Percentiles rank a stretch among this genome's conserved stretches.
phyloP scores from a whole-genome alignment of 768 basidiomycete species.

The Amyloporia xantha region DNA sequence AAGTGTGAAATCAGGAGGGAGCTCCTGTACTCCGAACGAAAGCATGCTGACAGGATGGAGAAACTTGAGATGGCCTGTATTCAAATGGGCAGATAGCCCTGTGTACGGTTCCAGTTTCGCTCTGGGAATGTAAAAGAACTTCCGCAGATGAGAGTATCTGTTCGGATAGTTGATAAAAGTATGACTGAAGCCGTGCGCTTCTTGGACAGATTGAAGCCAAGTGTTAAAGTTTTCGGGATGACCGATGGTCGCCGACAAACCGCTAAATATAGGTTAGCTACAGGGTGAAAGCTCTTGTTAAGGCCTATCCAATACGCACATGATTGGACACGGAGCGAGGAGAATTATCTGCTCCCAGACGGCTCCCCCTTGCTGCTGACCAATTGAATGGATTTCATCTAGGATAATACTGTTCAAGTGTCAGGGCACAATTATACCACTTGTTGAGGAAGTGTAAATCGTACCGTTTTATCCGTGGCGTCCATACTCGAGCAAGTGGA shows the following conservation, averaged over 20 bases:
- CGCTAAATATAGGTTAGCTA: slow-evolving; percentile 36
- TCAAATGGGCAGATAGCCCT: slow-evolving; percentile 31
- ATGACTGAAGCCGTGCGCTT: slow-evolving; percentile 51
- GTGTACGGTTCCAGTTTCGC: slow-evolving; percentile 25
- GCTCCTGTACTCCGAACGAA: slow-evolving; percentile 39
- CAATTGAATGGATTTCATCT: slow-evolving; percentile 63
- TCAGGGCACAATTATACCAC: slow-evolving; percentile 5
- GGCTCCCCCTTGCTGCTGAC: slow-evolving; percentile 60
- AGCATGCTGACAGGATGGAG: slow-evolving; percentile 60
- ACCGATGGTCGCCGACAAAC: slow-evolving; percentile 68
- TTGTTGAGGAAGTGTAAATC: too few species aligned
- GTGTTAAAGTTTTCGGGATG: slow-evolving; percentile 55
- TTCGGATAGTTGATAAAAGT: slow-evolving; percentile 56
- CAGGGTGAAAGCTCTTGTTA: too few species aligned
- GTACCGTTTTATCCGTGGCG: slow-evolving; percentile 53
- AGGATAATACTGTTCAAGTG: slow-evolving; percentile 48
- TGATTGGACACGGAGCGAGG: slow-evolving; percentile 64
- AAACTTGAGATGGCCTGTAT: slow-evolving; percentile 39
- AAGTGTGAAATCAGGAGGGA: slow-evolving; percentile 59
- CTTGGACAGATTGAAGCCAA: slow-evolving; percentile 61
- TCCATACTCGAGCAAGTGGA: slow-evolving; percentile 53
- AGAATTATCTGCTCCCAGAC: slow-evolving; percentile 75
- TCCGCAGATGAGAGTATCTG: slow-evolving; percentile 69
- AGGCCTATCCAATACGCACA: slow-evolving; percentile 45
- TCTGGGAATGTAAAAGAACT: slow-evolving; percentile 47